Conservation (phyloP, 1,284 basidiomycete genomes). For the Flammula alnicola region DNA sequence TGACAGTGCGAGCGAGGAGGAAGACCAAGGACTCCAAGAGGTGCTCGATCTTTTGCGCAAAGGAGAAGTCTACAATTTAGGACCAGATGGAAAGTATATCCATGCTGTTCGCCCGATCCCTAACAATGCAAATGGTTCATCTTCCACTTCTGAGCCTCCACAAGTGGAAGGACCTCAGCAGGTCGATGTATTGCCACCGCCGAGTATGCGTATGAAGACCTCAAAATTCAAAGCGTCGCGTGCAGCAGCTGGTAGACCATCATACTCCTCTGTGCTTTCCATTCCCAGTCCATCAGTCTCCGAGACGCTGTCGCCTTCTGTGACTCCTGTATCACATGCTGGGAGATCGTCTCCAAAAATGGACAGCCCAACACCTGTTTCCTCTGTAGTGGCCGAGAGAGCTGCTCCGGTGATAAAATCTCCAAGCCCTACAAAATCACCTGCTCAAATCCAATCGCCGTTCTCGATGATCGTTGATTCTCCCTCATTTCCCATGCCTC, state of each 20-base stretch:
- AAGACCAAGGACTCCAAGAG: conserved; percentile 53
- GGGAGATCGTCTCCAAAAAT: conserved; percentile 34
- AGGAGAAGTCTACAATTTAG: conserved; percentile 63
- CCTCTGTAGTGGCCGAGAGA: conserved; percentile 18
- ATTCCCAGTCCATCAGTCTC: conserved; percentile 11
- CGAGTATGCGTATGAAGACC: conserved; percentile 37
- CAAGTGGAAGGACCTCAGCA: background rate
- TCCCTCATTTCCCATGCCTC: conserved; percentile 37
- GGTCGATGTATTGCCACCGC: no score
- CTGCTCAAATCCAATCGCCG: conserved; percentile 20
- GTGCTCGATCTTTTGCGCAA: conserved; percentile 59
- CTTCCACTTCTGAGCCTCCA: conserved; percentile 9
- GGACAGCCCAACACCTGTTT: conserved; percentile 8
- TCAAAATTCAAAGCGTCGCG: conserved; percentile 45
- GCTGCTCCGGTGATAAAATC: conserved; percentile 7
- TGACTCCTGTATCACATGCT: conserved; percentile 29
- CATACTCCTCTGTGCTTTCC: conserved; percentile 12
- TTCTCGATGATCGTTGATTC: conserved; percentile 39
- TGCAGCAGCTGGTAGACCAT: conserved; percentile 30
- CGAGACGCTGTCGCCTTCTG: conserved; percentile 24
- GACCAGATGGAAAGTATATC: conserved; percentile 44
- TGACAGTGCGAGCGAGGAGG: conserved; percentile 64
- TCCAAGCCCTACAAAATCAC: conserved; percentile 26
- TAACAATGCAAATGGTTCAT: background rate
- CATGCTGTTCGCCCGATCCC: conserved; percentile 26